Evolutionary conservation across 768 basidiomycete species (phyloP).

Genomic region (Stropharia rugosoannulata): DNA sequence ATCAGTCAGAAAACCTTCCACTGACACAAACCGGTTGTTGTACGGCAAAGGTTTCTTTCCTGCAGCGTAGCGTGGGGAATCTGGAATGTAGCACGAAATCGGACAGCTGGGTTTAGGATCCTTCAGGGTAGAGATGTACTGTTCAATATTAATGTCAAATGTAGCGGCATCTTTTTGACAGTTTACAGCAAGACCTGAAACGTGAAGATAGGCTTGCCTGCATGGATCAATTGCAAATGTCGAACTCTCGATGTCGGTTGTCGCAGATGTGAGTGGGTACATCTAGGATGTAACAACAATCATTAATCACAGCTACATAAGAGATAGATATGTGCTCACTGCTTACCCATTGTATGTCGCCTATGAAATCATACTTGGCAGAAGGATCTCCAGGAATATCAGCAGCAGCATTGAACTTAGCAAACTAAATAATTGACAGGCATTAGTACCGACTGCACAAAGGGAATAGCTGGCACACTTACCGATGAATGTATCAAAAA

Average conservation of each 20-base stretch:
- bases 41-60: conserved; percentile 10
- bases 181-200: conserved; percentile 7
- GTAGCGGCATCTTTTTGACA: neutral
- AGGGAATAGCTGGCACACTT: neutral
- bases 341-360: conserved; percentile 1
- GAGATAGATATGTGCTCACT: neutral
- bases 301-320: neutral
- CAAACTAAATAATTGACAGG: neutral
- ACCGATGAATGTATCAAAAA: conserved; percentile 4
- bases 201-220: neutral
- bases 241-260: neutral
- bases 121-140: neutral
- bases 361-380: neutral
- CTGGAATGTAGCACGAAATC: conserved; percentile 3
- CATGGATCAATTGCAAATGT: neutral
- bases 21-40: conserved; percentile 2
- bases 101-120: conserved; percentile 1
- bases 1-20: conserved; percentile 2
- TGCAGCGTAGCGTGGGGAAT: conserved; percentile 8
- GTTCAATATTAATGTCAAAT: conserved; percentile 6
- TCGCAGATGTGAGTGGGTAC: neutral
- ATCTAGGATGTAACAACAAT: neutral
- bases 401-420: neutral
- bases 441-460: neutral
- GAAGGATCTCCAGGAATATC: neutral